phyloP scores from a whole-genome alignment of 2,329 filamentous ascomycete genomes.

The Cladosporium colombiae region DNA sequence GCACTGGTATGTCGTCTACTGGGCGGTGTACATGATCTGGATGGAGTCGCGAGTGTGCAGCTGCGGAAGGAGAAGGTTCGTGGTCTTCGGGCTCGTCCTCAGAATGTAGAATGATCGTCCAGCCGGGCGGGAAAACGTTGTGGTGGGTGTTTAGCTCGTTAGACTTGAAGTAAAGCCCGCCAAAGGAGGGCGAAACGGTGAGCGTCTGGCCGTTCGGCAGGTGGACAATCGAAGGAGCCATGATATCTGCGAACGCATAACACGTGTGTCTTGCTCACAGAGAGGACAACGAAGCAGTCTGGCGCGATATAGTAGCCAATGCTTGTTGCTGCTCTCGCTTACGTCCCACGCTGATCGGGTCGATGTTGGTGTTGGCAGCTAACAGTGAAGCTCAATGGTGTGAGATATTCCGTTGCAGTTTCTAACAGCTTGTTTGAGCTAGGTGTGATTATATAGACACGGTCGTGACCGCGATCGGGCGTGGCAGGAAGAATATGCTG shows the following conservation, averaged over 20 bases:
- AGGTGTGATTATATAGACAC: not conserved
- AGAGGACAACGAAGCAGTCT: not conserved
- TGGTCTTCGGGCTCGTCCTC: constrained; percentile 50
- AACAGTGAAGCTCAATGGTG: not conserved
- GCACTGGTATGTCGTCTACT: constrained; percentile 31
- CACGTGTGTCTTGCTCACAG: not conserved
- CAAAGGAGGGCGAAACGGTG: constrained; percentile 81
- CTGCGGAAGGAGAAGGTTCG: constrained; percentile 7
- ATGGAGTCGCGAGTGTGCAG: constrained; percentile 20
- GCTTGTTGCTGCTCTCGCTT: constrained; percentile 6
- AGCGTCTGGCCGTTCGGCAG: constrained; percentile 87
- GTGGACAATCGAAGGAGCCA: constrained; percentile 53
- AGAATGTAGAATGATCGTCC: constrained; percentile 84
- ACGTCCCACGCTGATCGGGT: not conserved
- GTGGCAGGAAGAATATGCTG: not conserved
- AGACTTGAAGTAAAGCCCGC: constrained; percentile 86
- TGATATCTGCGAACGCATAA: not conserved
- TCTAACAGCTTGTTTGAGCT: not conserved
- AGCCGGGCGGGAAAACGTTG: constrained; percentile 77
- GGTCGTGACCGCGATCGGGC: constrained; percentile 1
- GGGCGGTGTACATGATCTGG: constrained; percentile 25
- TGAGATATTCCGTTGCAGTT: not conserved
- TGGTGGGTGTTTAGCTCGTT: constrained; percentile 70
- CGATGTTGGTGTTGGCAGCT: not conserved
- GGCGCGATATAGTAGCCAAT: not conserved